Conservation (phyloP, 2,329 filamentous ascomycete genomes). For the Fusarium burgessii region DNA sequence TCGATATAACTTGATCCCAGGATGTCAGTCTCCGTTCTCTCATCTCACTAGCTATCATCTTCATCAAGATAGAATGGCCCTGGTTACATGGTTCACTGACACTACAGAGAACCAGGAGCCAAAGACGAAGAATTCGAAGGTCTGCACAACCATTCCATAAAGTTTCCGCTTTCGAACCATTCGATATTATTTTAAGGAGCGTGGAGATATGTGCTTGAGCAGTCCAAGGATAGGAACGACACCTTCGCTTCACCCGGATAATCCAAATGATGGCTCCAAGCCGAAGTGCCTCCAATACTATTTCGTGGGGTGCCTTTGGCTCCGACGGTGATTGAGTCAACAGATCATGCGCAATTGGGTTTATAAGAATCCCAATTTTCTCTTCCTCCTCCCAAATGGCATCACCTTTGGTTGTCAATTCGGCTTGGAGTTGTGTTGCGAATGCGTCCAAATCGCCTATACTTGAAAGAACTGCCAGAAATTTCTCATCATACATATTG, state of each 20-base stretch:
- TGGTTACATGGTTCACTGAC: background rate
- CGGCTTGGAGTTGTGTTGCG: background rate
- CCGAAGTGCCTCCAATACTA: slow-evolving; percentile 1
- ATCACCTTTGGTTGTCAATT: background rate
- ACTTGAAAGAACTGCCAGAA: background rate
- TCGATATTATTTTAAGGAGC: background rate
- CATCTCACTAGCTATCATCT: background rate
- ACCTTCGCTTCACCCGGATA: slow-evolving; percentile 10
- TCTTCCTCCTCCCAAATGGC: slow-evolving; percentile 13
- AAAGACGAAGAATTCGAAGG: background rate
- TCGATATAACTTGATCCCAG: background rate
- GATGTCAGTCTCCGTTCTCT: background rate
- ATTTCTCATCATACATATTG: background rate
- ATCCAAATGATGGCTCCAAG: slow-evolving; percentile 21
- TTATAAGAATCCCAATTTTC: background rate
- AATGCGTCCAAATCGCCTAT: slow-evolving; percentile 8
- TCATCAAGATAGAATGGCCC: background rate
- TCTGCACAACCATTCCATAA: background rate
- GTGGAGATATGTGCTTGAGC: slow-evolving; percentile 4
- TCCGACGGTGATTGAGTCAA: background rate
- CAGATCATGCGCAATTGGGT: slow-evolving; percentile 3
- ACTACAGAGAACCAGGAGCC: slow-evolving; percentile 17
- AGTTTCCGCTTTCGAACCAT: accelerated
- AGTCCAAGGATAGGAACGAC: slow-evolving; percentile 16
- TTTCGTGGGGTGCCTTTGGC: background rate